phyloP scores from a whole-genome alignment of 805 yeast genomes.

The Metschnikowia gruessii region DNA sequence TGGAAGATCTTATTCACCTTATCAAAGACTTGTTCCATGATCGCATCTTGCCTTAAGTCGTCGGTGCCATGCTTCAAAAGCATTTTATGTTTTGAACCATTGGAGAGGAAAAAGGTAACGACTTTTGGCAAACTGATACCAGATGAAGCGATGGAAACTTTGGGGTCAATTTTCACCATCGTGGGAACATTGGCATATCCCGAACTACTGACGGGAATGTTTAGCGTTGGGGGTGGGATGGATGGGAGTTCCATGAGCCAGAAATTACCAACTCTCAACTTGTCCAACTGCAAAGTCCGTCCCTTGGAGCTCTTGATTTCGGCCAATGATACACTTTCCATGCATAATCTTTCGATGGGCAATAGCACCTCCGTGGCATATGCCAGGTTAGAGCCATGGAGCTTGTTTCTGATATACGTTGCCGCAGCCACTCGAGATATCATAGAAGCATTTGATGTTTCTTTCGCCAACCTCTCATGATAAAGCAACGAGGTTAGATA shows the following conservation, averaged over 20 bases:
- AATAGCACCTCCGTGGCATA: slow-evolving; percentile 32
- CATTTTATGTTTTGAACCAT: slow-evolving; percentile 58
- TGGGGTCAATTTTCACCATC: slow-evolving; percentile 45
- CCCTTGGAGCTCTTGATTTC: slow-evolving; percentile 40
- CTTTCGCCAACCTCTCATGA: slow-evolving; percentile 35
- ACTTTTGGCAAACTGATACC: slow-evolving; percentile 92
- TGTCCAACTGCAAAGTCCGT: slow-evolving; percentile 29
- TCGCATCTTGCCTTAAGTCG: slow-evolving; percentile 91
- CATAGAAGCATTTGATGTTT: slow-evolving; percentile 32
- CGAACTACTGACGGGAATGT: slow-evolving; percentile 40
- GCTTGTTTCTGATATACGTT: slow-evolving; percentile 41
- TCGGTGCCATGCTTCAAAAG: slow-evolving; percentile 84
- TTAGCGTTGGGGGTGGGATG: slow-evolving; percentile 68
- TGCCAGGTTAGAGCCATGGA: slow-evolving; percentile 26
- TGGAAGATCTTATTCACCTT: slow-evolving; percentile 71
- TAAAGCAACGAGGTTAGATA: slow-evolving; percentile 55
- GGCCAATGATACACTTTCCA: slow-evolving; percentile 51
- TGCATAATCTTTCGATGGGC: slow-evolving; percentile 51
- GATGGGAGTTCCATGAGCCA: slow-evolving; percentile 51
- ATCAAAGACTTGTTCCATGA: slow-evolving; percentile 95
- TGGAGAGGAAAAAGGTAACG: slow-evolving; percentile 48
- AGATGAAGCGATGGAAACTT: slow-evolving; percentile 62
- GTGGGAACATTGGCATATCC: slow-evolving; percentile 47
- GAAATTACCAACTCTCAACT: slow-evolving; percentile 38
- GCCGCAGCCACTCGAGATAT: slow-evolving; percentile 51